Percentiles rank a stretch among this genome's conserved stretches.
Conservation (phyloP, 2,329 filamentous ascomycete species). For the Thelonectria olida region DNA sequence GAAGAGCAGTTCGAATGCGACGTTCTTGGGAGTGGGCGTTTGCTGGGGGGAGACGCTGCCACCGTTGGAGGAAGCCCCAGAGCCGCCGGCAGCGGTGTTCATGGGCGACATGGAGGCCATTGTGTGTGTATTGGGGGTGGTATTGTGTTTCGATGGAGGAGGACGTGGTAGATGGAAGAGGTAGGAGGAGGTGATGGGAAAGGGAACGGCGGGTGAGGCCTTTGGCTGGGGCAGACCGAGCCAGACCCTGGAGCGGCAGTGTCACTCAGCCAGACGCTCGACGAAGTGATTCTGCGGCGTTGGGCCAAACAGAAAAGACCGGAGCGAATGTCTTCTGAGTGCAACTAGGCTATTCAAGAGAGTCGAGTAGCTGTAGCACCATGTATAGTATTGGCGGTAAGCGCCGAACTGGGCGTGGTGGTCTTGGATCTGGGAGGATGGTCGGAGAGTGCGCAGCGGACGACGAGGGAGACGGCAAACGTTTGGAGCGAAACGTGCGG, state of each 20-base stretch:
- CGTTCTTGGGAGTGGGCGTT: conserved; percentile 70
- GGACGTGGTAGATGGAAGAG: conserved; percentile 29
- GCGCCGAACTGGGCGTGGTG: conserved; percentile 43
- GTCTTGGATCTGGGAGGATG: conserved; percentile 36
- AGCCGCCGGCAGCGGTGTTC: conserved; percentile 45
- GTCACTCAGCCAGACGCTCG: conserved; percentile 40
- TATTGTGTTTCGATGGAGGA: conserved; percentile 38
- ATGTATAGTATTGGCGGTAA: conserved; percentile 46
- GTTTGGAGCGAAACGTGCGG: conserved; percentile 31
- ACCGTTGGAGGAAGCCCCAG: conserved; percentile 50
- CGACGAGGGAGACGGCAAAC: conserved; percentile 34
- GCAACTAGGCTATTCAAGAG: conserved; percentile 31
- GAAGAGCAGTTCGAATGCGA: conserved; percentile 81
- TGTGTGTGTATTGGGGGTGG: conserved; percentile 40
- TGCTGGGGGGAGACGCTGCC: conserved; percentile 59
- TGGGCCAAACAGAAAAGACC: conserved; percentile 31
- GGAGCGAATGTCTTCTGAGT: conserved; percentile 27
- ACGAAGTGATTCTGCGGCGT: conserved; percentile 37
- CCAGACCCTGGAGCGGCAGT: conserved; percentile 37
- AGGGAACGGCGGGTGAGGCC: conserved; percentile 43
- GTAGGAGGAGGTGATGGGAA: conserved; percentile 32
- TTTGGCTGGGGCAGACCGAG: conserved; percentile 44
- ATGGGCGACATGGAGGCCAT: conserved; percentile 61
- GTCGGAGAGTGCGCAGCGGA: conserved; percentile 40
- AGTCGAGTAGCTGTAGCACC: conserved; percentile 39